Evolutionary conservation across 2,329 filamentous ascomycete species (phyloP).

Genomic region (Polytolypa hystricis): DNA sequence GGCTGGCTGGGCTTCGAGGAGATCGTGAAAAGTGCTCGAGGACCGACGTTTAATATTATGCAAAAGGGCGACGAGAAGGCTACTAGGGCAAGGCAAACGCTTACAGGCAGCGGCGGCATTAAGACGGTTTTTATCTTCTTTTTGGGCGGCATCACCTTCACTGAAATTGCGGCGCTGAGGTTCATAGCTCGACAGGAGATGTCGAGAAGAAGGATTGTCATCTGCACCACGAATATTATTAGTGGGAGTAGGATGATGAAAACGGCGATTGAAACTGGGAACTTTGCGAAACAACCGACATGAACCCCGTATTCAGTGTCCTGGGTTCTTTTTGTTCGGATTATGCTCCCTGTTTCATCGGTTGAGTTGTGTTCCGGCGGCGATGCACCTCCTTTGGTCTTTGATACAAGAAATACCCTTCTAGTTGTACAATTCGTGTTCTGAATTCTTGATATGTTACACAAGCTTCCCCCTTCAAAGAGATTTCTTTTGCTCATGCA

Average conservation of each 20-base stretch:
- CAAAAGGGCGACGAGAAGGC: slow-evolving; percentile 92
- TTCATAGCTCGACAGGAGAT: slow-evolving; percentile 81
- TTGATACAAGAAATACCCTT: too few relatives aligned
- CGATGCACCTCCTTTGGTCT: too few relatives aligned
- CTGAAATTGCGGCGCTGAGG: slow-evolving; percentile 85
- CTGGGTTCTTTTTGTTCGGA: neutral
- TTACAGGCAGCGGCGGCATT: slow-evolving; percentile 62
- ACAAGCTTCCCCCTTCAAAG: too few relatives aligned
- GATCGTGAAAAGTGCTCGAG: slow-evolving; percentile 72
- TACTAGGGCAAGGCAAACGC: slow-evolving; percentile 69
- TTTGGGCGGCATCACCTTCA: slow-evolving; percentile 90
- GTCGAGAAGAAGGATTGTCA: slow-evolving; percentile 70
- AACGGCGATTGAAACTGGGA: slow-evolving; percentile 62
- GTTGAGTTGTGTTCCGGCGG: too few relatives aligned
- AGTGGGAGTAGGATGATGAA: slow-evolving; percentile 85
- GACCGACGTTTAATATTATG: slow-evolving; percentile 79
- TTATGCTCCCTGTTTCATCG: neutral
- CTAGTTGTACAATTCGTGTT: too few relatives aligned
- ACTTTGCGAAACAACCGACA: slow-evolving; percentile 30
- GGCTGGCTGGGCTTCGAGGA: slow-evolving; percentile 95
- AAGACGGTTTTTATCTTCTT: slow-evolving; percentile 96
- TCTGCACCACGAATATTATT: slow-evolving; percentile 85
- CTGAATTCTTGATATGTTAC: too few relatives aligned
- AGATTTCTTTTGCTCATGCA: neutral
- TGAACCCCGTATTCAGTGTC: neutral